Percentiles rank a stretch among this genome's conserved stretches.
Conservation (phyloP, 1,284 basidiomycete genomes). For the Crepidotus sp. region DNA sequence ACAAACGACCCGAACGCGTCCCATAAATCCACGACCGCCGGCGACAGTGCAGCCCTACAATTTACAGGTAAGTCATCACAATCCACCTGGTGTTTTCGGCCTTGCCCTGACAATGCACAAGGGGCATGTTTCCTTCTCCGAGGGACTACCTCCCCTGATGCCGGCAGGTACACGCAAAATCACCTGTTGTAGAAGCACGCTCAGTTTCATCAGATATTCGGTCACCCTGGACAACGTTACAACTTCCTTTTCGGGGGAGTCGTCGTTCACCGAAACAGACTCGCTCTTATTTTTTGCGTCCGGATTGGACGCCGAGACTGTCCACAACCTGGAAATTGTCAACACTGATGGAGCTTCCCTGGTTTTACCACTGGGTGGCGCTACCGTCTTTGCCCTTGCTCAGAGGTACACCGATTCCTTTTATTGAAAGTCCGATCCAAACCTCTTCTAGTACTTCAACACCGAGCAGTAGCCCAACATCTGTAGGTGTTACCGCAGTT, state of each 20-base stretch:
- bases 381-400: conserved; percentile 23
- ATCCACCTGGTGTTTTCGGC: background rate
- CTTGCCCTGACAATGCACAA: background rate
- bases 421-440: background rate
- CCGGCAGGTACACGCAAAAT: conserved; percentile 35
- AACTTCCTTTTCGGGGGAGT: conserved; percentile 36
- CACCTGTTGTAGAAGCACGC: background rate
- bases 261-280: conserved; percentile 44
- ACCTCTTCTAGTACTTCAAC: background rate
- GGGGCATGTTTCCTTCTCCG: conserved; percentile 28
- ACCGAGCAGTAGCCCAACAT: conserved; percentile 12
- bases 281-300: conserved; percentile 53
- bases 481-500: conserved; percentile 16
- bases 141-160: conserved; percentile 12
- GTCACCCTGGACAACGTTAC: conserved; percentile 46
- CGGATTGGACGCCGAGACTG: conserved; percentile 41
- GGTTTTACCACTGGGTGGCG: conserved; percentile 28
- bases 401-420: conserved; percentile 27
- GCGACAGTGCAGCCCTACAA: conserved; percentile 35
- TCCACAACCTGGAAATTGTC: conserved; percentile 44
- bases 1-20: conserved; percentile 26
- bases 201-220: conserved; percentile 42
- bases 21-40: conserved; percentile 39
- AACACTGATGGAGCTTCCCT: conserved; percentile 47
- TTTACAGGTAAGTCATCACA: conserved; percentile 28